Conservation (phyloP, 106 monocot species). For the Cymbidium sinense region DNA sequence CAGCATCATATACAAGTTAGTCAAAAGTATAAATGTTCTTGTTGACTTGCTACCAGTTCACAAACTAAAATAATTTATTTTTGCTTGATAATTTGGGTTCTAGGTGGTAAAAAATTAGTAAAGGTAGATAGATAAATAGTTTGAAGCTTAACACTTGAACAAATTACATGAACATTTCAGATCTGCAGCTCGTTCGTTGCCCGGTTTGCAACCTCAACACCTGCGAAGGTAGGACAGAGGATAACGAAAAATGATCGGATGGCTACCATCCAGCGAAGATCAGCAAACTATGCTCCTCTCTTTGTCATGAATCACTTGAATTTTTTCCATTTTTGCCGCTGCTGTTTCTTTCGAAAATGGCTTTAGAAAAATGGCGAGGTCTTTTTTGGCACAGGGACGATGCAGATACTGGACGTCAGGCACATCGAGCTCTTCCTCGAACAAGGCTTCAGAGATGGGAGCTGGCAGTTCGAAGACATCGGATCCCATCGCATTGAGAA, state of each 20-base stretch:
- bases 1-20: not conserved
- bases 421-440: slow-evolving; percentile 76
- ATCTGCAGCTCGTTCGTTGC: slow-evolving; percentile 66
- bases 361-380: not conserved
- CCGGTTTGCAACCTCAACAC: slow-evolving; percentile 69
- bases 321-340: not conserved
- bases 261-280: not conserved
- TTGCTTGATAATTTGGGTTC: too few relatives aligned
- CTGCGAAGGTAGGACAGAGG: slow-evolving; percentile 45
- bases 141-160: too few relatives aligned
- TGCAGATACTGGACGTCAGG: slow-evolving; percentile 86
- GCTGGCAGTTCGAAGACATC: slow-evolving; percentile 66
- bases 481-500: slow-evolving; percentile 40
- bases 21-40: not conserved
- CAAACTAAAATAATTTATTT: too few relatives aligned
- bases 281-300: not conserved
- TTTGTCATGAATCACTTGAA: not conserved
- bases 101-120: too few relatives aligned
- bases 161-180: slow-evolving; percentile 12
- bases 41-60: not conserved
- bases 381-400: slow-evolving; percentile 43
- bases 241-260: not conserved
- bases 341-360: not conserved
- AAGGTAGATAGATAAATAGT: too few relatives aligned
- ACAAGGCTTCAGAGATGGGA: slow-evolving; percentile 44